A percentile compares a stretch with the other conserved stretches of the same genome.
phyloP scores from a whole-genome alignment of 1,139 yeast species.

The Blastobotrys raffinosifermentans region DNA sequence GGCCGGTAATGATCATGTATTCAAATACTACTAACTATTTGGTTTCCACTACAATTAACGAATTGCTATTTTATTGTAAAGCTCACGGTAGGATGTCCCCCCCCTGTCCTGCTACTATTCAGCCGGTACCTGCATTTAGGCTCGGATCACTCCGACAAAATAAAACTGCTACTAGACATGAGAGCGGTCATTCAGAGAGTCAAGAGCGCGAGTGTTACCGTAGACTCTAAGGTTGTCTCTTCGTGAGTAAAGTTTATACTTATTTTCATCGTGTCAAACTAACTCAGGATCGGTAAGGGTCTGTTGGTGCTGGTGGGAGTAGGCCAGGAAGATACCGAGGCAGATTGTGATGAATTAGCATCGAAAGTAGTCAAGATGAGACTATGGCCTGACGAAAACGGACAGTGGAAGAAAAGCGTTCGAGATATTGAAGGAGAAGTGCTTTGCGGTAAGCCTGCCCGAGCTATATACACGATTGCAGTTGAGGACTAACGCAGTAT shows the following conservation, averaged over 20 bases:
- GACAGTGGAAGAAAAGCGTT: slow-evolving; percentile 55
- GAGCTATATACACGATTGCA: neutral
- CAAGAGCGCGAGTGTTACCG: slow-evolving; percentile 79
- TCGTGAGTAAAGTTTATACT: slow-evolving; percentile 40
- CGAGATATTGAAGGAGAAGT: slow-evolving; percentile 53
- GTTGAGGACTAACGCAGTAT: slow-evolving; percentile 38
- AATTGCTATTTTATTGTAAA: no score
- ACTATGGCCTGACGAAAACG: slow-evolving; percentile 61
- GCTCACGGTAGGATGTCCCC: no score
- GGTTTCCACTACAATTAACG: no score
- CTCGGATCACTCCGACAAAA: no score
- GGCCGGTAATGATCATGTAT: slow-evolving; percentile 28
- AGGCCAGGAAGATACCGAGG: slow-evolving; percentile 65
- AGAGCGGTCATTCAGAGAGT: slow-evolving; percentile 86
- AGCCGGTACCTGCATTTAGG: no score
- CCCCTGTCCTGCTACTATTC: no score
- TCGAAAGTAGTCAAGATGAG: slow-evolving; percentile 59
- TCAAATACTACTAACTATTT: no score
- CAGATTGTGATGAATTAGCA: slow-evolving; percentile 65
- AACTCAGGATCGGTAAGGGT: slow-evolving; percentile 58
- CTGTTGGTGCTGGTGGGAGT: slow-evolving; percentile 80
- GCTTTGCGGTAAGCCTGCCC: slow-evolving; percentile 38
- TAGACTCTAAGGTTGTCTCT: slow-evolving; percentile 63
- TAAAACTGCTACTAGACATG: slow-evolving; percentile 46
- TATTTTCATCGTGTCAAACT: neutral